Conservation (phyloP, 192 early-diverging fungal species). For the Backusella liffmaniae region DNA sequence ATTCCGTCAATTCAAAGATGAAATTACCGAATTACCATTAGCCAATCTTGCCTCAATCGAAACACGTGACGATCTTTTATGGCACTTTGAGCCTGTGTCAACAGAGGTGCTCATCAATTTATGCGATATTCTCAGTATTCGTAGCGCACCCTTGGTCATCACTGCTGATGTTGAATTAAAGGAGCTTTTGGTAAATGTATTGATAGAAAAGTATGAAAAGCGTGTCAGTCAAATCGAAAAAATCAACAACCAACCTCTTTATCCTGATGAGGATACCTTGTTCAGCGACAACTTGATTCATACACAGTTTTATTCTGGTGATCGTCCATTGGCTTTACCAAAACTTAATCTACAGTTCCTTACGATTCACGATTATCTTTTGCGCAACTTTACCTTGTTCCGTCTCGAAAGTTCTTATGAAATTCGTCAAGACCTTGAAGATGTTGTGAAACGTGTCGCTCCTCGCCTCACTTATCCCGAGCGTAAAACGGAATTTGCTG, state of each 20-base stretch:
- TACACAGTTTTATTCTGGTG: conserved; percentile 60
- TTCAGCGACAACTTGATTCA: conserved; percentile 72
- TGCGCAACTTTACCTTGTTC: conserved; percentile 82
- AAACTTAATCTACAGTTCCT: conserved; percentile 95
- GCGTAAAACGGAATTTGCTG: conserved; percentile 72
- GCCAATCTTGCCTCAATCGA: conserved; percentile 71
- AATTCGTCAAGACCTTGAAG: conserved; percentile 87
- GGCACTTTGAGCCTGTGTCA: conserved; percentile 53
- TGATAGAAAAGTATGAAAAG: conserved; percentile 60
- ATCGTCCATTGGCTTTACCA: conserved; percentile 69
- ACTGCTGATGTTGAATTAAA: conserved; percentile 26
- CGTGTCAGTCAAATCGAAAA: conserved; percentile 65
- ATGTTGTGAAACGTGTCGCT: conserved; percentile 78
- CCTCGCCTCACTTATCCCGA: conserved; percentile 58
- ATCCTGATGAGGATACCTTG: conserved; percentile 74
- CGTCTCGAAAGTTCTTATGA: conserved; percentile 80
- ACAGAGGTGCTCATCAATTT: conserved; percentile 51
- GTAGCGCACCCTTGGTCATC: conserved; percentile 45
- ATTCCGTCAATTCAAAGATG: conserved; percentile 65
- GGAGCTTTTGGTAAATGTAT: conserved; percentile 57
- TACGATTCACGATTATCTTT: conserved; percentile 87
- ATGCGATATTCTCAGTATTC: conserved; percentile 61
- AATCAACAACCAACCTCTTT: conserved; percentile 69
- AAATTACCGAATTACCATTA: conserved; percentile 73
- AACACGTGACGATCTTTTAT: conserved; percentile 38